A percentile compares a stretch with the other conserved stretches of the same genome.
phyloP scores from a whole-genome alignment of 2,329 filamentous ascomycete species.

The Diaporthe sp. region DNA sequence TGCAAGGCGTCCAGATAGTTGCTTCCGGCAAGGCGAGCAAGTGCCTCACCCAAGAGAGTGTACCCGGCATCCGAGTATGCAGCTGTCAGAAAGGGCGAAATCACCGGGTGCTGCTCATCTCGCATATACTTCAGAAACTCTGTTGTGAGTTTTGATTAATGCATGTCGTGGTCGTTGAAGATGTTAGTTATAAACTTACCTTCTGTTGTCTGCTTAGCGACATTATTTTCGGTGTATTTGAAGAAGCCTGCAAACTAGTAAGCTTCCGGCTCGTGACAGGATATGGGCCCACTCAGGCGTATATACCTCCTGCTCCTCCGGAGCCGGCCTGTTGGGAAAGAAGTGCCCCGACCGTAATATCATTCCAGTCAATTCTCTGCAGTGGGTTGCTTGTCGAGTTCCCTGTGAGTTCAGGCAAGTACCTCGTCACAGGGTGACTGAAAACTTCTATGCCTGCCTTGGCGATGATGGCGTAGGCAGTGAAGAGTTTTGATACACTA shows the following conservation, averaged over 20 bases:
- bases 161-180: too few species aligned
- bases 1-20: neutral
- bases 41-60: neutral
- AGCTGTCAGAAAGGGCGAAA: slow-evolving; percentile 1
- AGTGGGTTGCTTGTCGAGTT: neutral
- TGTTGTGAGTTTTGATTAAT: neutral
- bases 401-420: neutral
- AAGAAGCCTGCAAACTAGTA: neutral
- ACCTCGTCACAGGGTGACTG: slow-evolving; percentile 3
- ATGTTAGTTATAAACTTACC: neutral
- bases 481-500: slow-evolving; percentile 9
- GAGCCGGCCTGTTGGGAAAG: neutral
- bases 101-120: neutral
- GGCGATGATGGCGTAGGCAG: neutral
- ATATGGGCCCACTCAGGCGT: neutral
- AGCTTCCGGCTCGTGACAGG: neutral
- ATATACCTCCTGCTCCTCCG: neutral
- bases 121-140: neutral
- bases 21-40: neutral
- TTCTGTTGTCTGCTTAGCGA: neutral
- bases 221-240: neutral
- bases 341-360: neutral
- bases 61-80: neutral
- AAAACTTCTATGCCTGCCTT: slow-evolving; percentile 1
- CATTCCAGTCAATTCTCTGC: neutral